Evolutionary conservation across 116 monocot species (phyloP).

Genomic region (Trichopus zeylanicus): DNA sequence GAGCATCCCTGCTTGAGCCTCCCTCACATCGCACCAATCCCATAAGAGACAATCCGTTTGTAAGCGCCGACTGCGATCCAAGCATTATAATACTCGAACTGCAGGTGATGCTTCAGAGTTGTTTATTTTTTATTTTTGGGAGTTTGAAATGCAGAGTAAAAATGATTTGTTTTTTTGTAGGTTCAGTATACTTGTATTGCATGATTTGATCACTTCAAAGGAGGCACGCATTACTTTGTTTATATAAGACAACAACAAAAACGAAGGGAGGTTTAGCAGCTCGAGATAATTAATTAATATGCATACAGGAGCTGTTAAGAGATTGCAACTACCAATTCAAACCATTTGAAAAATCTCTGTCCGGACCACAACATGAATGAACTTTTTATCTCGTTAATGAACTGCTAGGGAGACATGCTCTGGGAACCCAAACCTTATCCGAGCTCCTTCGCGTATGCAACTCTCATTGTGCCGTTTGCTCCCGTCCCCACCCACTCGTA

Average conservation of each 20-base stretch:
- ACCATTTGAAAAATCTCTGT: no score
- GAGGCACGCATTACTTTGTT: no score
- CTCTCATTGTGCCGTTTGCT: conserved; percentile 28
- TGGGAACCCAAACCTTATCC: no score
- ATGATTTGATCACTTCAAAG: conserved; percentile 8
- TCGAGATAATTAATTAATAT: no score
- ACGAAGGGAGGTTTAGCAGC: no score
- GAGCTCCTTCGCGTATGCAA: conserved; percentile 24
- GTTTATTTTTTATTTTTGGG: not conserved
- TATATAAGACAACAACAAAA: no score
- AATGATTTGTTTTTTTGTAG: not conserved
- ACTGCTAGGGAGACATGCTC: no score
- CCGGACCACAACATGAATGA: no score
- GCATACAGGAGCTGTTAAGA: no score
- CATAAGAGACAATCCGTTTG: conserved; percentile 9
- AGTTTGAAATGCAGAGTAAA: not conserved
- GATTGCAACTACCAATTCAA: no score
- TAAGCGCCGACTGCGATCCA: not conserved
- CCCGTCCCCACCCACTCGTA: conserved; percentile 39
- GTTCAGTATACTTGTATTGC: not conserved
- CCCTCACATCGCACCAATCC: conserved; percentile 33
- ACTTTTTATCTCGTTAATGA: no score
- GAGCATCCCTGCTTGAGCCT: conserved; percentile 44
- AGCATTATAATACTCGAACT: conserved; percentile 1
- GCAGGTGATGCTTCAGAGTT: not conserved